Evolutionary conservation across 2,329 filamentous ascomycete genomes (phyloP).

Genomic region (Fusarium penzigii): DNA sequence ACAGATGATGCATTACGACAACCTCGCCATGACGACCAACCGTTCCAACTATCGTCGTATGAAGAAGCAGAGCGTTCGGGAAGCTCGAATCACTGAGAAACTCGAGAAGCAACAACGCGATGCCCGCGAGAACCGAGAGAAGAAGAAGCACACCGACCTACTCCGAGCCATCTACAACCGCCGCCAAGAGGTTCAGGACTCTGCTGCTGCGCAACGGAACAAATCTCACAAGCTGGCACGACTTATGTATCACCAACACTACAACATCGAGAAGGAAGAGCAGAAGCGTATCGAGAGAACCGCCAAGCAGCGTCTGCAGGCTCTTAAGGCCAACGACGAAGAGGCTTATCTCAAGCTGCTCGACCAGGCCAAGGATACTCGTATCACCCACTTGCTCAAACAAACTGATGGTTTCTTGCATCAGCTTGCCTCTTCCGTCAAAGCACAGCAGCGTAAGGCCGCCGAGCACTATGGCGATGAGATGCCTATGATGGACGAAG

Average conservation of each 20-base stretch:
- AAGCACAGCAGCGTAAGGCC: constrained; percentile 85
- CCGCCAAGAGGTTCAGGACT: constrained; percentile 72
- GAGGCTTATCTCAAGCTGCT: constrained; percentile 98
- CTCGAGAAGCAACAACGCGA: constrained; percentile 98
- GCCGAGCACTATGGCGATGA: constrained; percentile 76
- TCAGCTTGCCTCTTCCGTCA: constrained; percentile 92
- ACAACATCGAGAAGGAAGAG: constrained; percentile 98
- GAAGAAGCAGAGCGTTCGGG: constrained; percentile 95
- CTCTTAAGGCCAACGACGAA: constrained; percentile 97
- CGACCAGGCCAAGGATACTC: constrained; percentile 97
- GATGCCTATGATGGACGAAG: constrained; percentile 55
- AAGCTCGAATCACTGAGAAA: constrained; percentile 97
- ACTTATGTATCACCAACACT: constrained; percentile 86
- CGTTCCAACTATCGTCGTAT: constrained; percentile 85
- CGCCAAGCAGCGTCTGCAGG: constrained; percentile 98
- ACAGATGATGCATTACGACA: constrained; percentile 94
- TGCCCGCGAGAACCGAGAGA: constrained; percentile 91
- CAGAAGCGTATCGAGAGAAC: constrained; percentile 97
- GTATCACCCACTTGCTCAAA: constrained; percentile 94
- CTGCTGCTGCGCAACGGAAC: constrained; percentile 65
- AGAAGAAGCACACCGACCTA: constrained; percentile 95
- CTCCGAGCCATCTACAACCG: constrained; percentile 84
- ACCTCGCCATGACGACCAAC: constrained; percentile 96
- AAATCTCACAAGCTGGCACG: constrained; percentile 86
- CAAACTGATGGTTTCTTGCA: constrained; percentile 98